Conservation (phyloP, 768 basidiomycete species). For the Russula abietina region DNA sequence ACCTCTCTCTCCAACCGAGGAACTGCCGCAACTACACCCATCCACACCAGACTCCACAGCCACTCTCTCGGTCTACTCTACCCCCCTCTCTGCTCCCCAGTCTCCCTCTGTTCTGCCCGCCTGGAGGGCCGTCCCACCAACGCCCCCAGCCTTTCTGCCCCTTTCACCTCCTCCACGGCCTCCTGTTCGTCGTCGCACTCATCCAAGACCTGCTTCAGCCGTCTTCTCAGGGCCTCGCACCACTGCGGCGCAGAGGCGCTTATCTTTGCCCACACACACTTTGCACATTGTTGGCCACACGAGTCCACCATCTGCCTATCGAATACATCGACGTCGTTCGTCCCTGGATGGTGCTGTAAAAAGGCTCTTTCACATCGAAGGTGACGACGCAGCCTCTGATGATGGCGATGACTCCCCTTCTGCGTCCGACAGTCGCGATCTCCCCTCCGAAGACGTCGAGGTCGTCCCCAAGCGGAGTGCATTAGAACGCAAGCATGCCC, state of each 20-base stretch:
- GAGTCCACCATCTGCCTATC: slow-evolving; percentile 11
- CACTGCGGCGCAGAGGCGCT: slow-evolving; percentile 9
- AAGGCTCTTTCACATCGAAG: slow-evolving; percentile 33
- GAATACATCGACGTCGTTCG: slow-evolving; percentile 11
- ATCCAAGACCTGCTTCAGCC: slow-evolving; percentile 20
- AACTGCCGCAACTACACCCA: slow-evolving; percentile 10
- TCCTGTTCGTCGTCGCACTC: slow-evolving; percentile 17
- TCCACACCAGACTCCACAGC: slow-evolving; percentile 10
- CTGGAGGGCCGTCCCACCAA: slow-evolving; percentile 24
- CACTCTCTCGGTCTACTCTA: slow-evolving; percentile 13
- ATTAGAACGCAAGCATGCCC: slow-evolving; percentile 52
- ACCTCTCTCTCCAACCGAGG: background rate
- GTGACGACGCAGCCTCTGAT: slow-evolving; percentile 30
- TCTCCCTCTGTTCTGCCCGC: slow-evolving; percentile 16
- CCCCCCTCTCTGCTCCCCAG: slow-evolving; percentile 11
- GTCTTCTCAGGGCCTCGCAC: slow-evolving; percentile 1
- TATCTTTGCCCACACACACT: slow-evolving; percentile 15
- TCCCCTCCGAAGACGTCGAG: background rate
- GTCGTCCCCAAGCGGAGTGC: slow-evolving; percentile 13
- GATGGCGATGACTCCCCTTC: slow-evolving; percentile 28
- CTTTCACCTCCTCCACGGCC: slow-evolving; percentile 13
- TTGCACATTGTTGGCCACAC: background rate
- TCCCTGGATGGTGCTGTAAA: slow-evolving; percentile 14
- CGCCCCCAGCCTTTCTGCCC: slow-evolving; percentile 16
- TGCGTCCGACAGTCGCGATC: slow-evolving; percentile 1